A percentile compares a stretch with the other conserved stretches of the same genome.
Conservation (phyloP, 2,329 filamentous ascomycete genomes). For the Colletotrichum tanaceti region DNA sequence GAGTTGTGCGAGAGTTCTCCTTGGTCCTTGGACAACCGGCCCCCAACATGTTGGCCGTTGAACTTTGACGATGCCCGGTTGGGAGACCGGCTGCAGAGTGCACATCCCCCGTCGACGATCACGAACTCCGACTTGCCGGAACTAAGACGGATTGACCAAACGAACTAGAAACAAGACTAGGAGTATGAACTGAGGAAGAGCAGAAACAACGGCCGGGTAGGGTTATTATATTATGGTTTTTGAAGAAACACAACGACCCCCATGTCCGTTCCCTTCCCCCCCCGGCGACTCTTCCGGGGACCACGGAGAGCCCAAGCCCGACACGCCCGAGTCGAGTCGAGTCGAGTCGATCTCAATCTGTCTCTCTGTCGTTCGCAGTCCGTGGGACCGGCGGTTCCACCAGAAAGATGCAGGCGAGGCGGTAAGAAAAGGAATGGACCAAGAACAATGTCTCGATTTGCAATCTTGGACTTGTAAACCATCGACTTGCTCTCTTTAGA, state of each 20-base stretch:
- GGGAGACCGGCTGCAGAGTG: too few species aligned
- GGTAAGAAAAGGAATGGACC: slow-evolving; percentile 20
- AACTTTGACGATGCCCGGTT: too few species aligned
- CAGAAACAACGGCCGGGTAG: background rate
- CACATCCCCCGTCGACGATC: too few species aligned
- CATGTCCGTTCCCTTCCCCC: background rate
- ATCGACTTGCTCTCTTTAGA: background rate
- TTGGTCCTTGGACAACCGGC: too few species aligned
- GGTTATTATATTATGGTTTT: background rate
- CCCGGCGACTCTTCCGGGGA: background rate
- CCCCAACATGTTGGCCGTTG: too few species aligned
- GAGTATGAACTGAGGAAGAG: background rate
- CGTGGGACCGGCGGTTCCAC: background rate
- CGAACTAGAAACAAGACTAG: too few species aligned
- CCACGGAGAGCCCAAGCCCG: background rate
- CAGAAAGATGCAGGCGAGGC: too few species aligned
- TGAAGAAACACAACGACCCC: background rate
- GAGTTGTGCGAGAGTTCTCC: too few species aligned
- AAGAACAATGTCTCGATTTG: slow-evolving; percentile 24
- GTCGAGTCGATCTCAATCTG: slow-evolving; percentile 20
- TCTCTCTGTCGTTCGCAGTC: background rate
- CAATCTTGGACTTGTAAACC: slow-evolving; percentile 17
- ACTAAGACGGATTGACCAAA: too few species aligned
- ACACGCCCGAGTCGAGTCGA: slow-evolving; percentile 4
- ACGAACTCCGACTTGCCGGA: too few species aligned